phyloP scores from a whole-genome alignment of 495 filamentous ascomycete species.

The Staphylotrichum tortipilum region DNA sequence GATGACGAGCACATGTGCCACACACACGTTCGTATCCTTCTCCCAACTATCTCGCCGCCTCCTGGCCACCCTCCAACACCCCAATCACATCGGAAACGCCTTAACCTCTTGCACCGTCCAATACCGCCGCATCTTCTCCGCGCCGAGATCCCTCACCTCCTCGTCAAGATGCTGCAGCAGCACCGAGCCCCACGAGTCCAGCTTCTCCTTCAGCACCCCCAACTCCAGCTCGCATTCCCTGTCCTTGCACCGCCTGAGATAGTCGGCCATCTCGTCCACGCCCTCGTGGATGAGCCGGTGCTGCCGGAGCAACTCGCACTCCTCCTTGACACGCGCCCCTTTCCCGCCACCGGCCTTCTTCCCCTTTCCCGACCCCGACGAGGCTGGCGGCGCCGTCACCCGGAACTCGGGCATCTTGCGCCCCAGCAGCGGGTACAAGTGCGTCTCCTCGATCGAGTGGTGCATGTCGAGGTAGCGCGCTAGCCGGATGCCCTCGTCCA shows the following conservation, averaged over 20 bases:
- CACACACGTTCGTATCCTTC: too few relatives aligned
- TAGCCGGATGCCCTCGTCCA: slow-evolving; percentile 57
- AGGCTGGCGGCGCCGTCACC: not conserved
- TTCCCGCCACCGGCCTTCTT: slow-evolving; percentile 3
- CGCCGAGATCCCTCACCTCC: slow-evolving; percentile 59
- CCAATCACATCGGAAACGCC: slow-evolving; percentile 54
- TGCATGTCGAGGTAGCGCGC: slow-evolving; percentile 61
- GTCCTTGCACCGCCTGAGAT: slow-evolving; percentile 53
- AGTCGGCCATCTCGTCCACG: slow-evolving; percentile 62
- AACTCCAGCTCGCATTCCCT: slow-evolving; percentile 64
- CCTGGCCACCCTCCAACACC: too few relatives aligned
- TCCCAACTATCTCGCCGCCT: too few relatives aligned
- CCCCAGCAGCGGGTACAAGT: slow-evolving; percentile 73
- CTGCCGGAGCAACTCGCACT: slow-evolving; percentile 58
- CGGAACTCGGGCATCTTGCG: slow-evolving; percentile 73
- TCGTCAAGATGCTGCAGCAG: slow-evolving; percentile 66
- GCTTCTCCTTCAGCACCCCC: slow-evolving; percentile 55
- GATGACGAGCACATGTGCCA: too few relatives aligned
- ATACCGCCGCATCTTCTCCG: slow-evolving; percentile 82
- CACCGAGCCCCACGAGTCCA: slow-evolving; percentile 57
- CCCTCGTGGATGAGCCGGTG: slow-evolving; percentile 76
- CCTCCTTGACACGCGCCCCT: too few relatives aligned
- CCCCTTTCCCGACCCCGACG: not conserved
- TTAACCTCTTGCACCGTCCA: slow-evolving; percentile 73
- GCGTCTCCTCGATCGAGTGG: slow-evolving; percentile 76